A percentile compares a stretch with the other conserved stretches of the same genome.
These are phyloP conservation scores for Rossbeevera mucosa DNA, from an alignment of 768 basidiomycete species.

Conservation along the genomic window DNA sequence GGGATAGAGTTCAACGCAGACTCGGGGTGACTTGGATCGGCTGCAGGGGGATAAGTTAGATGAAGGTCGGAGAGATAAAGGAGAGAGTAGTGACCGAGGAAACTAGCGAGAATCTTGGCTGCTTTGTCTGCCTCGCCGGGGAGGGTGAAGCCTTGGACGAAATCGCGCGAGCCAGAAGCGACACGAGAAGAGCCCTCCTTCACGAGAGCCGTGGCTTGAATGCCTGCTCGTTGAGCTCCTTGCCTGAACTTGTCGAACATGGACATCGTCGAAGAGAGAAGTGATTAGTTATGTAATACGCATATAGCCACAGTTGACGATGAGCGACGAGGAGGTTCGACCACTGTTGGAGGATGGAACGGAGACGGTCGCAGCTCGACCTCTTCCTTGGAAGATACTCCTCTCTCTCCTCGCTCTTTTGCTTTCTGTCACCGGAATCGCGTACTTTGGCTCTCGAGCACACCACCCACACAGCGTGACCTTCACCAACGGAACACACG, in stretches of 20 bases:
- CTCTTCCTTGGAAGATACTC: constrained; percentile 9
- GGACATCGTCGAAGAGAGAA: constrained; percentile 34
- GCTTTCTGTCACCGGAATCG: constrained; percentile 8
- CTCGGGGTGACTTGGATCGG: constrained; percentile 80
- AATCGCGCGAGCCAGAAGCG: constrained; percentile 69
- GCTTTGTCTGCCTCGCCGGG: constrained; percentile 94
- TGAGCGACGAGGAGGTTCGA: constrained; percentile 25
- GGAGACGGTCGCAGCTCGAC: constrained; percentile 1
- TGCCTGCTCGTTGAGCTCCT: constrained; percentile 76
- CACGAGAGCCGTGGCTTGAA: constrained; percentile 74
- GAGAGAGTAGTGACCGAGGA: constrained; percentile 60
- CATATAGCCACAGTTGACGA: constrained; percentile 24
- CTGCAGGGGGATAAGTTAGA: constrained; percentile 37
- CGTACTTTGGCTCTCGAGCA: constrained; percentile 5
- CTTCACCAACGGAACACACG: constrained; percentile 77
- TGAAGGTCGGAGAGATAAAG: not conserved
- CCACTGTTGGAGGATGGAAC: constrained; percentile 17
- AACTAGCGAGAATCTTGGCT: constrained; percentile 83
- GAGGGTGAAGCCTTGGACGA: constrained; percentile 81
- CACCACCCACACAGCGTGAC: constrained; percentile 1
- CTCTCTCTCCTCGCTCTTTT: constrained; percentile 13
- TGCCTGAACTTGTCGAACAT: constrained; percentile 76
- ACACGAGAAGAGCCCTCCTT: constrained; percentile 63
- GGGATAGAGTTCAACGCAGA: constrained; percentile 93
- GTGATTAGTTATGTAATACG: constrained; percentile 16